These are phyloP conservation scores for Yarrowia hollandica DNA, from an alignment of 805 yeast species.

Conservation along the genomic window DNA sequence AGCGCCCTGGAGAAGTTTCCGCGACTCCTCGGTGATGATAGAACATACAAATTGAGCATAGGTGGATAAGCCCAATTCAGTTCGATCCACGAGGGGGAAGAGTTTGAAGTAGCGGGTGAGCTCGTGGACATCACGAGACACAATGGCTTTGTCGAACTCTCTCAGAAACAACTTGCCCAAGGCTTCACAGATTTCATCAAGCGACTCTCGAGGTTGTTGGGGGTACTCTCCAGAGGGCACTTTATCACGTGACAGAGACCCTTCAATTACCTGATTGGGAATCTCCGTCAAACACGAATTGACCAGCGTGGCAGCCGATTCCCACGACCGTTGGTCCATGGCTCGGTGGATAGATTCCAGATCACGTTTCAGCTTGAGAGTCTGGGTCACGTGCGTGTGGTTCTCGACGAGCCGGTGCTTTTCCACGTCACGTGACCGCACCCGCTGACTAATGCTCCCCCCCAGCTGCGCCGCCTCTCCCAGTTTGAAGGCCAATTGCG, in stretches of 20 bases:
- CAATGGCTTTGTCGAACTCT: slow-evolving; percentile 72
- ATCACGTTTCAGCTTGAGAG: slow-evolving; percentile 63
- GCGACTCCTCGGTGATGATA: slow-evolving; percentile 76
- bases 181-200: slow-evolving; percentile 59
- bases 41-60: slow-evolving; percentile 86
- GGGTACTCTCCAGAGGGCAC: slow-evolving; percentile 88
- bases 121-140: slow-evolving; percentile 60
- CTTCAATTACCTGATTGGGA: slow-evolving; percentile 55
- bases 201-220: slow-evolving; percentile 62
- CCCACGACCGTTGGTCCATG: slow-evolving; percentile 68
- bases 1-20: slow-evolving; percentile 52
- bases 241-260: slow-evolving; percentile 72
- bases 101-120: slow-evolving; percentile 78
- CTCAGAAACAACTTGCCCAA: slow-evolving; percentile 57
- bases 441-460: slow-evolving; percentile 63
- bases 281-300: slow-evolving; percentile 50
- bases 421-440: slow-evolving; percentile 69
- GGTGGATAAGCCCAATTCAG: slow-evolving; percentile 67
- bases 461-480: slow-evolving; percentile 66
- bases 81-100: slow-evolving; percentile 81
- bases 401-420: slow-evolving; percentile 63
- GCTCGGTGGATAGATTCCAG: slow-evolving; percentile 68
- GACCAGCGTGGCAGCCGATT: slow-evolving; percentile 72
- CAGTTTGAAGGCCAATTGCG: slow-evolving; percentile 58
- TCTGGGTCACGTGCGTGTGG: slow-evolving; percentile 61